Evolutionary conservation across 2,329 filamentous ascomycete species (phyloP), one percentile per base, ranked within the genome.

Genomic region (Cytospora paraplurivora): DNA sequence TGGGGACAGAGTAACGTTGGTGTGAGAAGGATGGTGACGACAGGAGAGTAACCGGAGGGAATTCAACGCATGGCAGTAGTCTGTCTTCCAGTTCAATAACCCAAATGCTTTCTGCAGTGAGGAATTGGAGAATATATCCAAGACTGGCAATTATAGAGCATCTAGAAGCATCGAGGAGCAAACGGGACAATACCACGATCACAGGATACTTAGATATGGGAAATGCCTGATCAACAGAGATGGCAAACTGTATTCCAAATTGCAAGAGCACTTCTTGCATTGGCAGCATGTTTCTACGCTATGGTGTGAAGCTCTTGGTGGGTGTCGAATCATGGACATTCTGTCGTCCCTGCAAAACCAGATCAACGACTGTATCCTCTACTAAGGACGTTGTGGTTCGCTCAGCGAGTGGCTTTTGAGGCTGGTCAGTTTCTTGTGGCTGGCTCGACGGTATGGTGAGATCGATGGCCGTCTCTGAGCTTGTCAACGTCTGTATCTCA

Each of bases 371-470:
- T 41, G 44, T n/a, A 7, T 50, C 51, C 51, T 60, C 51, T 49
- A 32, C 10, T 11, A 50, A 11, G 32, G 11, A 35, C 15, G 15
- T 37, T 38, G 19, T 37, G 10, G 37, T 17, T 37, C 33, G 49
- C 33, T 37, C 59, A 12, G n/a, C 51, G 13, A 33, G 38, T 13
- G 32, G 5, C 7, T 17, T 17, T 53, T 13, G 41, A 19, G 59
- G 59, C 11, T 38, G 37, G 15, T 49, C 11, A 8, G 27, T 32
- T 55, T 32, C 35, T 47, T 19, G 19, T 61, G 35, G 5, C 33
- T 61, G 59, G 17, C 38, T 61, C 21, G 59, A 38, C 7, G 41
- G 35, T 41, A 55, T 55, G 19, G 32, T 38, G n/a, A 49, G 32
- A 38, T 55, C 33, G 32, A 55, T 55, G 11, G 12, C 7, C 32